A percentile compares a stretch with the other conserved stretches of the same genome.
phyloP scores from a whole-genome alignment of 345 rosid genomes.

The Psidium guajava region DNA sequence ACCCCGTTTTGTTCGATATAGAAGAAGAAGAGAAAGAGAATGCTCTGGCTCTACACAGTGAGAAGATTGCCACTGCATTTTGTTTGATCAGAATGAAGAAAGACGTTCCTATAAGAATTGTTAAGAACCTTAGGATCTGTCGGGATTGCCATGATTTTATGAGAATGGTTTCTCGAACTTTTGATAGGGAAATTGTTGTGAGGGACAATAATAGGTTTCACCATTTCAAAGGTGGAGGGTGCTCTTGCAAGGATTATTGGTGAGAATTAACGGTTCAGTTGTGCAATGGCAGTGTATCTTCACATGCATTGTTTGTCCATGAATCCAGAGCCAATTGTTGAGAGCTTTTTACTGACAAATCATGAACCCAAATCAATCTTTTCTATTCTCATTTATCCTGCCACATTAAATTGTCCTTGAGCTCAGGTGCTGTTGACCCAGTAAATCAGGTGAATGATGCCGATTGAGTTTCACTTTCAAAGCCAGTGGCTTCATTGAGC shows the following conservation, averaged over 20 bases:
- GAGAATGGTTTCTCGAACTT: conserved; percentile 41
- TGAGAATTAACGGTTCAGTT: conserved; percentile 6
- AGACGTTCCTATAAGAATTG: conserved; percentile 42
- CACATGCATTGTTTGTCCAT: background rate
- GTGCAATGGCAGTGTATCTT: background rate
- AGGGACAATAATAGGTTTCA: conserved; percentile 61
- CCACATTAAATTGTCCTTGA: background rate
- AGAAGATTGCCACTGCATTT: conserved; percentile 59
- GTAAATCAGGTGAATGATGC: background rate
- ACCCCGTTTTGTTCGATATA: conserved; percentile 57
- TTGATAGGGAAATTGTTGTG: conserved; percentile 45
- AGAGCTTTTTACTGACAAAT: background rate
- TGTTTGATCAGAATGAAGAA: conserved; percentile 49
- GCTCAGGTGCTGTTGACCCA: background rate
- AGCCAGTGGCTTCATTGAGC: background rate
- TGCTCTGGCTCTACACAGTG: conserved; percentile 53
- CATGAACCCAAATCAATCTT: background rate
- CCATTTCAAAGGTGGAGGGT: conserved; percentile 45
- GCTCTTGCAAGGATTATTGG: conserved; percentile 63
- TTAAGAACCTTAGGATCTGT: conserved; percentile 79
- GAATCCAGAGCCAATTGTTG: background rate
- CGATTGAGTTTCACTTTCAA: background rate
- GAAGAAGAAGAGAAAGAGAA: conserved; percentile 75
- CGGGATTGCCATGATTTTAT: conserved; percentile 58
- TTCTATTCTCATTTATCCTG: background rate